These are phyloP conservation scores for Collybia mongolica DNA, from an alignment of 768 basidiomycete species.

Conservation along the genomic window DNA sequence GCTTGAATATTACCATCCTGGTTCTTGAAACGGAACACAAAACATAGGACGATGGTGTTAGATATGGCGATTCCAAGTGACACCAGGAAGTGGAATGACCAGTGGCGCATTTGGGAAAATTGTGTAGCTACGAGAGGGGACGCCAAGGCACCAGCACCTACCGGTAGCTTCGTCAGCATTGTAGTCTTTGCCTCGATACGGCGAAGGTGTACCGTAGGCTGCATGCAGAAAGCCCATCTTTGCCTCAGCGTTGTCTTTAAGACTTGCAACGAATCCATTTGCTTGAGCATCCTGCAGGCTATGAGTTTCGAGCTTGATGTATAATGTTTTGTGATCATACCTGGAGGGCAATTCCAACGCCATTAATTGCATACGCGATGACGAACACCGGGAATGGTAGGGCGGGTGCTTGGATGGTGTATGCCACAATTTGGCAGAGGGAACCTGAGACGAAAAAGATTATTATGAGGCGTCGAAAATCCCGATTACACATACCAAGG, in stretches of 20 bases:
- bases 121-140: constrained; percentile 82
- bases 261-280: constrained; percentile 64
- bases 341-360: constrained; percentile 31
- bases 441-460: constrained; percentile 29
- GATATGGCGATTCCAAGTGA: constrained; percentile 65
- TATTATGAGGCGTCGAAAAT: constrained; percentile 1
- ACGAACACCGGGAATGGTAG: constrained; percentile 56
- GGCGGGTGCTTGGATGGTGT: constrained; percentile 42
- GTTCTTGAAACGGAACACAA: constrained; percentile 64
- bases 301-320: neutral
- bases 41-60: constrained; percentile 50
- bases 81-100: constrained; percentile 78
- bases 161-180: neutral
- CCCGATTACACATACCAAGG: constrained; percentile 10
- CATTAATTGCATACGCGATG: constrained; percentile 29
- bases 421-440: constrained; percentile 41
- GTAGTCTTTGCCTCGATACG: no score
- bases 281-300: constrained; percentile 62
- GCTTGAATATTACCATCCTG: constrained; percentile 55
- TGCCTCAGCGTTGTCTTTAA: constrained; percentile 50
- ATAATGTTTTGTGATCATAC: constrained; percentile 12
- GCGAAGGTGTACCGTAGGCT: constrained; percentile 47
- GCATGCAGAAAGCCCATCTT: constrained; percentile 76
- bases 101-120: constrained; percentile 61
- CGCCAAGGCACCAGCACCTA: constrained; percentile 64